Base-by-base conservation (phyloP, 1,284 basidiomycete genomes). In the Cystobasidiaceae sp. region DNA sequence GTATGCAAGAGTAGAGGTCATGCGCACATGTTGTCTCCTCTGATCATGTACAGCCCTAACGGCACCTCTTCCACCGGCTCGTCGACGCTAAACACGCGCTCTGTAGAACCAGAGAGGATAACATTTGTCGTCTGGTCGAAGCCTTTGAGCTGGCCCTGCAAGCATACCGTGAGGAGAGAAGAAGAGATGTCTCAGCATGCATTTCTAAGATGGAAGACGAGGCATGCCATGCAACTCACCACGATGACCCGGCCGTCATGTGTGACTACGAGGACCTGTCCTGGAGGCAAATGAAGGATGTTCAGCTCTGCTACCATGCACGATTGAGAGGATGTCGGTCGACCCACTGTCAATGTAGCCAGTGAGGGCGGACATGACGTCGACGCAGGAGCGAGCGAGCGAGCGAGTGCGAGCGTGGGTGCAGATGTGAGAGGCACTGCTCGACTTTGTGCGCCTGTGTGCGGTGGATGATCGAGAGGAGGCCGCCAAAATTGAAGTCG, bases 41-140 rank as follows among this genome's bases (percentile, higher is more conserved):
- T 90, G 73, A 98, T 89, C 71, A 99, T 85, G 78, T 98, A 98
- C 50, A 98, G 80, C 0, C 94, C 94, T n/a, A 98, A 80, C 0
- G 91, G 88, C 11, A 94, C 86, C 80, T 97, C 92, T 78, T 97
- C 91, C 32, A 97, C 92, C 23, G 89, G 89, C 74, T 89, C 88
- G 17, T 98, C 93, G 62, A 83, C 78, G 73, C 88, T 89, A 77
- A 89, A 96, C 34, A 94, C 86, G 71, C 93, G 85, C 76, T 97
- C 93, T 74, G 88, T 89, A 60, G 86, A 89, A 75, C 92, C 88
- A 21, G 91, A 87, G 51, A 97, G 83, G 68, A 96, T 91, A 71
- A 96, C 84, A 76, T 96, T 96, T 43, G 90, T 90, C 77, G 89
- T 90, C 78, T 91, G 86, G 81, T 97, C 93, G 75, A 84, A 93